Conservation (phyloP, 129 eudicot species). For the Chrysanthemum lavandulifolium region DNA sequence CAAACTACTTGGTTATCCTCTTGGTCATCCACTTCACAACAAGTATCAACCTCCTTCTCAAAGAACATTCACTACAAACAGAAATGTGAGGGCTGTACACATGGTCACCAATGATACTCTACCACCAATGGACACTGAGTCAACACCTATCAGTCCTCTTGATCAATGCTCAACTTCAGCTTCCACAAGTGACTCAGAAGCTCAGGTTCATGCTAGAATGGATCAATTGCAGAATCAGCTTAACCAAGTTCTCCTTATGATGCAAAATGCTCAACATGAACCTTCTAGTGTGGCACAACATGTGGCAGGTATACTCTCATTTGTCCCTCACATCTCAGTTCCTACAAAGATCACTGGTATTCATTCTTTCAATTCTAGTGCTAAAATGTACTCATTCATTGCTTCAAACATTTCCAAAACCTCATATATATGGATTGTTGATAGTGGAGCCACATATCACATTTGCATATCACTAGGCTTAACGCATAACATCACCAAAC, state of each 20-base stretch:
- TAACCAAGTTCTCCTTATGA: not conserved
- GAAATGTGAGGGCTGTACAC: no score
- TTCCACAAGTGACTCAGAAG: not conserved
- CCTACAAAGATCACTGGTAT: no score
- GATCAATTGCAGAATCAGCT: not conserved
- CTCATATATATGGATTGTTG: not conserved
- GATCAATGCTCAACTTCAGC: not conserved
- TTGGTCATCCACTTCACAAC: not conserved
- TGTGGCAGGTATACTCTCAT: no score
- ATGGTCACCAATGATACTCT: no score
- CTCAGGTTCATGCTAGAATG: not conserved
- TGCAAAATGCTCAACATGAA: not conserved
- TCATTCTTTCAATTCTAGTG: no score
- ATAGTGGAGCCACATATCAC: not conserved
- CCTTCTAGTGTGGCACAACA: no score
- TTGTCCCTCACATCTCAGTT: no score
- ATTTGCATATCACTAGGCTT: not conserved
- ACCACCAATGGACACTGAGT: no score
- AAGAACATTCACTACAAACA: no score
- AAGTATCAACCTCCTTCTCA: not conserved
- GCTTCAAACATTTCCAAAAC: no score
- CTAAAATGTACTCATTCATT: no score
- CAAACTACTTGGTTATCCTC: not conserved
- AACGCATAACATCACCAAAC: not conserved
- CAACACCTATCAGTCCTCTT: not conserved